Percentiles rank a stretch among this genome's conserved stretches.
These are phyloP conservation scores for Chytridium lagenaria DNA, from an alignment of 371 early-diverging fungal genomes.

Conservation along the genomic window DNA sequence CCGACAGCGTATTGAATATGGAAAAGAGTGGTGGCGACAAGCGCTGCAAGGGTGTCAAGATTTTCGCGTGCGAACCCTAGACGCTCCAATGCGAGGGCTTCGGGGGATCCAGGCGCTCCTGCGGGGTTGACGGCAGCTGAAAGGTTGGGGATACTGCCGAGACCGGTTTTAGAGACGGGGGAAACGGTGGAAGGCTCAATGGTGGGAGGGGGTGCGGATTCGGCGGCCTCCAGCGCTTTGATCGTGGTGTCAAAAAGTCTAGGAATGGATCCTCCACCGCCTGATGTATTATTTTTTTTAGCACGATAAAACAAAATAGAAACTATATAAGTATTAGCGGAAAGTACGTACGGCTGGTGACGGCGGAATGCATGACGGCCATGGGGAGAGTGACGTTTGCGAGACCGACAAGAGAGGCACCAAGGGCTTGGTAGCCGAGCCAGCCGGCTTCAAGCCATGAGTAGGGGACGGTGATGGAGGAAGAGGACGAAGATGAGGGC, in stretches of 20 bases:
- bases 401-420: constrained; percentile 23
- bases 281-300: background rate
- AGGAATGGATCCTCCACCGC: constrained; percentile 34
- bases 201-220: constrained; percentile 19
- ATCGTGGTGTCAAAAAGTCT: constrained; percentile 29
- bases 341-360: constrained; percentile 25
- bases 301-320: background rate
- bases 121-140: constrained; percentile 18
- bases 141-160: constrained; percentile 11
- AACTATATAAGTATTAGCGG: background rate
- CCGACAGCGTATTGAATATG: constrained; percentile 34
- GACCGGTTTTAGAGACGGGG: background rate
- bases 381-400: constrained; percentile 34
- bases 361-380: constrained; percentile 25
- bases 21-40: constrained; percentile 35
- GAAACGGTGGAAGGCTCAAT: background rate
- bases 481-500: background rate
- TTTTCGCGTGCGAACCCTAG: constrained; percentile 28
- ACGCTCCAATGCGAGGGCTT: constrained; percentile 8
- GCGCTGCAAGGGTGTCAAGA: constrained; percentile 39
- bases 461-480: background rate
- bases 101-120: background rate
- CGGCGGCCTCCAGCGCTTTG: constrained; percentile 24
- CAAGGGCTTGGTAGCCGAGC: constrained; percentile 31
- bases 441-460: constrained; percentile 27